Conservation (phyloP, 1,284 basidiomycete genomes). For the Schizophyllum commune region DNA sequence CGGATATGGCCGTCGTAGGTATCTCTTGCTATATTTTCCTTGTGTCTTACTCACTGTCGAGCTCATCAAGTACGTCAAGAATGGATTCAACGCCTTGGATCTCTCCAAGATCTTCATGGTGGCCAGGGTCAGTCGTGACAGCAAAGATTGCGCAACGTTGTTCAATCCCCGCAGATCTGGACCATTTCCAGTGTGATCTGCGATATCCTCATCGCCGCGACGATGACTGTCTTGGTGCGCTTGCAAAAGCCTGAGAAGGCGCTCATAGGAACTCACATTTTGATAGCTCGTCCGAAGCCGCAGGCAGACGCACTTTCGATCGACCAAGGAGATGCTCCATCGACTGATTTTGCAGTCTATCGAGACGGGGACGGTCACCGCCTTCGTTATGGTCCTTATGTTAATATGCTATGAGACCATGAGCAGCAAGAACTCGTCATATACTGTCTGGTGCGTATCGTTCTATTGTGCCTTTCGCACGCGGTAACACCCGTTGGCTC, state of each 20-base stretch:
- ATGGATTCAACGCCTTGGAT: neutral
- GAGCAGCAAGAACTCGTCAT: neutral
- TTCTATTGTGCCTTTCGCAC: neutral
- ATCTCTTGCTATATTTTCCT: neutral
- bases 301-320: neutral
- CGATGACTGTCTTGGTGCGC: conserved; percentile 1
- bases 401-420: conserved; percentile 4
- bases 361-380: conserved; percentile 3
- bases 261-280: neutral
- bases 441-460: conserved; percentile 2
- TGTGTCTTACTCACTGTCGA: neutral
- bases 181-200: neutral
- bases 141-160: neutral
- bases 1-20: neutral
- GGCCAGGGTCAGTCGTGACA: neutral
- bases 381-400: neutral
- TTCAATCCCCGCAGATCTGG: neutral
- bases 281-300: neutral
- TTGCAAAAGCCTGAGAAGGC: neutral
- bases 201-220: conserved; percentile 1
- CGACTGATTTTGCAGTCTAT: conserved; percentile 1
- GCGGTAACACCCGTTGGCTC: no score
- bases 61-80: neutral
- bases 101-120: neutral
- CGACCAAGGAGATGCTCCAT: neutral